A percentile compares a stretch with the other conserved stretches of the same genome.
phyloP scores from a whole-genome alignment of 2,329 filamentous ascomycete genomes.

The Alternaria metachromatica region DNA sequence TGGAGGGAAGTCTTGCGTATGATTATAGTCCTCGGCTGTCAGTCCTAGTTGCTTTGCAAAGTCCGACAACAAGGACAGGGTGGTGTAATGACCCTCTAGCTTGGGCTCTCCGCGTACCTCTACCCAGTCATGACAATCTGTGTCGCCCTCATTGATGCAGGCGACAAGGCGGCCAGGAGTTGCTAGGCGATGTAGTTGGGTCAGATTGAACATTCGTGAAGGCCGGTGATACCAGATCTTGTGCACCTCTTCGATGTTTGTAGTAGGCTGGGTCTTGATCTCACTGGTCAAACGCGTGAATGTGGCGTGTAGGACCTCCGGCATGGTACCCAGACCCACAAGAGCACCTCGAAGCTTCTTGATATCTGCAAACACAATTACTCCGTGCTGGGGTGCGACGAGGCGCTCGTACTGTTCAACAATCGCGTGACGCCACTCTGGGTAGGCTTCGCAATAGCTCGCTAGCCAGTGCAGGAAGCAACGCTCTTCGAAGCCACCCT shows the following conservation, averaged over 20 bases:
- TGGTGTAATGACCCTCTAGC: slow-evolving; percentile 21
- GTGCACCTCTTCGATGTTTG: slow-evolving; percentile 6
- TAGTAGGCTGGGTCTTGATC: background rate
- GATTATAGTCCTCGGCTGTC: background rate
- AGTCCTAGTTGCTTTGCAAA: slow-evolving; percentile 13
- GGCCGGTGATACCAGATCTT: slow-evolving; percentile 19
- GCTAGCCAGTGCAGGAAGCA: slow-evolving; percentile 18
- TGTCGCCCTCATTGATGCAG: slow-evolving; percentile 3
- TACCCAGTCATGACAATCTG: slow-evolving; percentile 21
- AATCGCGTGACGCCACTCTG: slow-evolving; percentile 11
- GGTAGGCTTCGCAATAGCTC: slow-evolving; percentile 12
- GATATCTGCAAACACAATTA: background rate
- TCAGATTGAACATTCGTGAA: slow-evolving; percentile 28
- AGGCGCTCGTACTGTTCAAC: slow-evolving; percentile 3
- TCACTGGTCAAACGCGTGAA: slow-evolving; percentile 1
- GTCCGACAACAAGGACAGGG: slow-evolving; percentile 12
- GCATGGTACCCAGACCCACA: slow-evolving; percentile 2
- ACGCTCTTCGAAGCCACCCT: background rate
- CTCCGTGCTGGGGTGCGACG: background rate
- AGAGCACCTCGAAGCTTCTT: slow-evolving; percentile 9
- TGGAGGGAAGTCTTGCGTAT: background rate
- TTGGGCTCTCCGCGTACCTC: slow-evolving; percentile 26
- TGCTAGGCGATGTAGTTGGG: slow-evolving; percentile 22
- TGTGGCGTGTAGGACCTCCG: slow-evolving; percentile 4
- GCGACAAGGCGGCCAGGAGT: background rate